Evolutionary conservation across 495 filamentous ascomycete species (phyloP).

Genomic region (Jackrogersella multiformis): DNA sequence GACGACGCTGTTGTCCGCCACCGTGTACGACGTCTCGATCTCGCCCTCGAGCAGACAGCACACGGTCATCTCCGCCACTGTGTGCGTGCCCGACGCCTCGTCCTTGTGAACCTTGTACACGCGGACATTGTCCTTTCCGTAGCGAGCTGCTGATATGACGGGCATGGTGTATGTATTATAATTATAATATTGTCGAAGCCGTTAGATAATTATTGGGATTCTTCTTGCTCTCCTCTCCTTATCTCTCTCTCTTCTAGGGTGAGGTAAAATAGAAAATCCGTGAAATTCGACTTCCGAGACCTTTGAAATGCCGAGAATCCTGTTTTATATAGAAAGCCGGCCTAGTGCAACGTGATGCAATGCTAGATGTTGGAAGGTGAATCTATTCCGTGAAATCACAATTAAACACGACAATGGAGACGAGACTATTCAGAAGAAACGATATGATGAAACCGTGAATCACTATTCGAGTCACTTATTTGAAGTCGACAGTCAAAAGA

Average conservation of each 20-base stretch:
- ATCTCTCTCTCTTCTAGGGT: background rate
- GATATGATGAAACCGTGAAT: constrained; percentile 10
- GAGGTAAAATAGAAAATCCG: constrained; percentile 8
- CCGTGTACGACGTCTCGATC: constrained; percentile 92
- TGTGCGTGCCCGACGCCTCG: constrained; percentile 76
- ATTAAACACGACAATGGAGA: constrained; percentile 20
- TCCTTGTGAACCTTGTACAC: constrained; percentile 92
- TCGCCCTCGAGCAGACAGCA: constrained; percentile 88
- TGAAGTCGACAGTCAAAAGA: constrained; percentile 6
- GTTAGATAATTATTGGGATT: background rate
- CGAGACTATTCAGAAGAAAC: background rate
- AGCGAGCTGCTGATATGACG: constrained; percentile 76
- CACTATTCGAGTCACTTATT: constrained; percentile 24
- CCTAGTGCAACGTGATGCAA: constrained; percentile 33
- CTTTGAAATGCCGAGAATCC: constrained; percentile 15
- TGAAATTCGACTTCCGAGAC: constrained; percentile 6
- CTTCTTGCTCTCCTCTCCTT: constrained; percentile 10
- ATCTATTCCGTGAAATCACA: constrained; percentile 32
- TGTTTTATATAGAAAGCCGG: constrained; percentile 23
- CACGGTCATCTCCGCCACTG: constrained; percentile 94
- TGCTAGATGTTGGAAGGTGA: constrained; percentile 15
- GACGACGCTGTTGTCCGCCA: constrained; percentile 92
- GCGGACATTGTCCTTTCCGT: constrained; percentile 98
- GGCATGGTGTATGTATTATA: constrained; percentile 60
- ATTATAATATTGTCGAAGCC: background rate